Evolutionary conservation across 352 stramenopile species (phyloP).

Genomic region (Phytophthora meadii): DNA sequence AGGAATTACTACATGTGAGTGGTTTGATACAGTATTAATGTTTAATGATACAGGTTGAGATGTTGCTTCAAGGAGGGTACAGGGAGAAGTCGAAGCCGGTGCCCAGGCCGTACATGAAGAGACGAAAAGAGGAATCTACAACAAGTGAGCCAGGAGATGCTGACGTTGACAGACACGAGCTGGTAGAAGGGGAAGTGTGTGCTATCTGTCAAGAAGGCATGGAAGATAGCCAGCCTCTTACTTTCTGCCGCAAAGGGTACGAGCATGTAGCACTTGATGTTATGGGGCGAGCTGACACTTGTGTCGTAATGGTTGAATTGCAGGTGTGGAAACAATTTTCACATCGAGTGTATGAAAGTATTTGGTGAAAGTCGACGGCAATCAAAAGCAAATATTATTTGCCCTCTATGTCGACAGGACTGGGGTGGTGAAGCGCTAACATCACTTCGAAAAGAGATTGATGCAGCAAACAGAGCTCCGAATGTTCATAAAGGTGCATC

Average conservation of each 20-base stretch:
- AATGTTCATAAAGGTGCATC: slow-evolving; percentile 75
- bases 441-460: slow-evolving; percentile 74
- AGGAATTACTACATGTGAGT: neutral
- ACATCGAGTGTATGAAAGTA: slow-evolving; percentile 72
- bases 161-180: slow-evolving; percentile 50
- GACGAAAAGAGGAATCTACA: slow-evolving; percentile 27
- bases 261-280: slow-evolving; percentile 45
- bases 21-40: neutral
- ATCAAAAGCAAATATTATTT: slow-evolving; percentile 87
- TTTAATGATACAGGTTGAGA: slow-evolving; percentile 56
- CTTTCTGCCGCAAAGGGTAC: slow-evolving; percentile 79
- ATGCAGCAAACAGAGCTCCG: slow-evolving; percentile 70
- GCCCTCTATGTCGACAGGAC: slow-evolving; percentile 83
- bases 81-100: slow-evolving; percentile 41
- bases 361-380: slow-evolving; percentile 83
- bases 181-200: slow-evolving; percentile 82
- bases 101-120: slow-evolving; percentile 57
- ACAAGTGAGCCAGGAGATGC: slow-evolving; percentile 31
- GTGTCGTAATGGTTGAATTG: slow-evolving; percentile 3
- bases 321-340: slow-evolving; percentile 45
- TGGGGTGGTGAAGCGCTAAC: slow-evolving; percentile 75
- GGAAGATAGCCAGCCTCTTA: slow-evolving; percentile 61
- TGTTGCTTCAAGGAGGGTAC: slow-evolving; percentile 68
- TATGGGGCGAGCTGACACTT: no score
- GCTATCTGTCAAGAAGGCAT: slow-evolving; percentile 89